Base-by-base conservation (phyloP, 306 rosid genomes). In the Begonia loranthoides region DNA sequence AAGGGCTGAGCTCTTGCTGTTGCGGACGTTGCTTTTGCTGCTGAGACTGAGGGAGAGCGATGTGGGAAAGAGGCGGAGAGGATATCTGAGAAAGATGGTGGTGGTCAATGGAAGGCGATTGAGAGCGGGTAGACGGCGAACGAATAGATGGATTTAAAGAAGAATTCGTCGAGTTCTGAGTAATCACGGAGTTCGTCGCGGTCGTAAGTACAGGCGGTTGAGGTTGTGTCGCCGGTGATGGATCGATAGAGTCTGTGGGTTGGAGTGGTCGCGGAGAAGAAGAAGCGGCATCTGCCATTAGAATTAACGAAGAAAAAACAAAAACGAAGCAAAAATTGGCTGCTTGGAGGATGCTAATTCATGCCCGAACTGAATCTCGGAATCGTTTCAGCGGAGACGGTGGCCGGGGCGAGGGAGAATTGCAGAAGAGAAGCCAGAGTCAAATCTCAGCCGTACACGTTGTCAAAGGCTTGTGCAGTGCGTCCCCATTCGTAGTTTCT, bases 241-340 rank as follows among this genome's bases (percentile, higher is more conserved):
- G 77, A 53, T 73, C 81, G 48, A 56, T 60, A 56, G 67, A 67
- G 74, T 60, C 64, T 36, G 40, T 1, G 34, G 67, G 47, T 50
- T 71, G 78, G 9, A 64, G 78, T 36, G 70, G 67, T 45, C 58
- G 71, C 12, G 79, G 75, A 13, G 89, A 72, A 9, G 79, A 68
- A 3, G 71, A 62, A 9, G 63, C 61, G 54, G 46, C 68, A 9
- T 82, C 86, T 6, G 80, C 86, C 92, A 82, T 81, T 41, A 47
- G 28, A 60, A 60, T 50, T 50, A 10, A 0, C 10, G 36, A 28
- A 28, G 36, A 28, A 1, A 28, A 28, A 28, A 28, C 36, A 28
- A 7, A 28, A 28, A 28, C 2, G 22, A 17, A 1, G 56, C 12
- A 10, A 11, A 49, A 7, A 1, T 49, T n/a, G 6, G 19, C 5